These are phyloP conservation scores for Silene latifolia DNA, from an alignment of 148 eudicot species.

Conservation along the genomic window DNA sequence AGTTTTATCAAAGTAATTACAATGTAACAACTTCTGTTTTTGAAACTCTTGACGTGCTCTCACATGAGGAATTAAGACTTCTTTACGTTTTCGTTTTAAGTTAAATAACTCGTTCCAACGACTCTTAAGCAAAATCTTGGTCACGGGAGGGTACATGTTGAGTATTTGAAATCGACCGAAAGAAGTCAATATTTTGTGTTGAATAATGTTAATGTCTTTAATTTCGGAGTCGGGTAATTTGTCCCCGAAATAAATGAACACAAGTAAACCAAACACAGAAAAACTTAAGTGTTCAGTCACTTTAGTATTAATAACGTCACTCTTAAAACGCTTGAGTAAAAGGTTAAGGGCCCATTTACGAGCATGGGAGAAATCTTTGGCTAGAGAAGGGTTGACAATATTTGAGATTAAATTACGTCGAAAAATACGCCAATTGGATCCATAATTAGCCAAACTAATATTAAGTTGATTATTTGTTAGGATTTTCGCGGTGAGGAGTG, in stretches of 20 bases:
- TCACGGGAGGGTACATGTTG: slow-evolving; percentile 43
- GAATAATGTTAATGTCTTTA: slow-evolving; percentile 30
- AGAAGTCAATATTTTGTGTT: slow-evolving; percentile 25
- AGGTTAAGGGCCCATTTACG: slow-evolving; percentile 28
- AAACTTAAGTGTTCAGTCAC: slow-evolving; percentile 52
- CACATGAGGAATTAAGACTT: slow-evolving; percentile 40
- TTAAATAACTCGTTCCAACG: slow-evolving; percentile 47
- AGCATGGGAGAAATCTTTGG: slow-evolving; percentile 21
- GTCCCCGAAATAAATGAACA: slow-evolving; percentile 68
- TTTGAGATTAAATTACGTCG: slow-evolving; percentile 25
- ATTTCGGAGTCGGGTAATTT: slow-evolving; percentile 41
- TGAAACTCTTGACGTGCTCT: slow-evolving; percentile 27
- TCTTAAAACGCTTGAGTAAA: slow-evolving; percentile 11
- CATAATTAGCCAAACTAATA: slow-evolving; percentile 45
- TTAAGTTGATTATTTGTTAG: slow-evolving; percentile 35
- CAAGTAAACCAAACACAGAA: slow-evolving; percentile 60
- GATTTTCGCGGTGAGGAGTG: slow-evolving; percentile 26
- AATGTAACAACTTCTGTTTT: background rate
- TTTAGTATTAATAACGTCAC: slow-evolving; percentile 7
- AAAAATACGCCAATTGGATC: slow-evolving; percentile 32
- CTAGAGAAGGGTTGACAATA: slow-evolving; percentile 25
- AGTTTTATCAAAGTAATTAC: background rate
- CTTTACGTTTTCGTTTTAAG: slow-evolving; percentile 30
- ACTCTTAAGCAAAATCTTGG: slow-evolving; percentile 36
- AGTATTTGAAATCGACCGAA: slow-evolving; percentile 35